Percentiles rank a stretch among this genome's conserved stretches.
phyloP scores from a whole-genome alignment of 352 stramenopile genomes.

The Pythium aristosporum region DNA sequence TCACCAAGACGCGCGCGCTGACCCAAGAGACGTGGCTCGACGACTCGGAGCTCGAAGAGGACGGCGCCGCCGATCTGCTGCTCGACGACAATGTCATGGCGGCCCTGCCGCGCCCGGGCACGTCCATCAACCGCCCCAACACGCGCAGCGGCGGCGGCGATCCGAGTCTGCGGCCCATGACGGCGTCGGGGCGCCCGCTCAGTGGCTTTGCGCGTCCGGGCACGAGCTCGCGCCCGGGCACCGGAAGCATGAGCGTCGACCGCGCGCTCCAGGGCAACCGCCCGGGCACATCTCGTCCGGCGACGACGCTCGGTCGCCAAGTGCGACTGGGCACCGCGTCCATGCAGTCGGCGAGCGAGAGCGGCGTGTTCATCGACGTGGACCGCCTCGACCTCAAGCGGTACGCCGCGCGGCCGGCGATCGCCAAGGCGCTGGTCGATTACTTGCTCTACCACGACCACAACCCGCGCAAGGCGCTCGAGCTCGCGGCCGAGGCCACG shows the following conservation, averaged over 20 bases:
- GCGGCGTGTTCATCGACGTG: conserved; percentile 89
- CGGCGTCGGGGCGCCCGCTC: conserved; percentile 73
- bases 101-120: conserved; percentile 83
- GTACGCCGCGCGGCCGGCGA: conserved; percentile 78
- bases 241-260: conserved; percentile 74
- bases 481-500: conserved; percentile 90
- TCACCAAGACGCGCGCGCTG: conserved; percentile 89
- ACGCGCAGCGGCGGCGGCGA: conserved; percentile 41
- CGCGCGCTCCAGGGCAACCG: conserved; percentile 69
- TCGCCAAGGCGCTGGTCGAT: conserved; percentile 89
- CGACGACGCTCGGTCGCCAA: conserved; percentile 89
- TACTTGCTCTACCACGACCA: conserved; percentile 93
- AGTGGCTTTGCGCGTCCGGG: conserved; percentile 87
- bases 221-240: conserved; percentile 68
- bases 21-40: conserved; percentile 90
- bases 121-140: conserved; percentile 87
- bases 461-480: conserved; percentile 90
- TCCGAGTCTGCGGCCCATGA: conserved; percentile 84
- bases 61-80: conserved; percentile 89
- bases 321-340: conserved; percentile 90
- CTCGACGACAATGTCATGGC: conserved; percentile 93
- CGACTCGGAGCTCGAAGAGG: conserved; percentile 91
- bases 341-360: conserved; percentile 59
- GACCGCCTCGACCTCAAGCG: conserved; percentile 89
- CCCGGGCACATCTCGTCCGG: conserved; percentile 78